These are phyloP conservation scores for Ceratobasidium sp. DNA, from an alignment of 1,284 basidiomycete species.

Conservation along the genomic window DNA sequence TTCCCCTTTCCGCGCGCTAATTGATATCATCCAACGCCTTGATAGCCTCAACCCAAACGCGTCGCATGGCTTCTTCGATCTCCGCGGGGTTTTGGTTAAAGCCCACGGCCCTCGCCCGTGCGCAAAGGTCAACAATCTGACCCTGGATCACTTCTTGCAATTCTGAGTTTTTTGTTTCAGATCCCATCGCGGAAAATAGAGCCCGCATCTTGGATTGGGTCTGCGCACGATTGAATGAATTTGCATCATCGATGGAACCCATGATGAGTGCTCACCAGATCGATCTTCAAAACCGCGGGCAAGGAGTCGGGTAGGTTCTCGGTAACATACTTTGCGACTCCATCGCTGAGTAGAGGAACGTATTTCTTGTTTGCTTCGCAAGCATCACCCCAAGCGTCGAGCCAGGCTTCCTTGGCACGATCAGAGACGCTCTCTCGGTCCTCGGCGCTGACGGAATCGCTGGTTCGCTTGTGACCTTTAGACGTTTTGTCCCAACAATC, in stretches of 20 bases:
- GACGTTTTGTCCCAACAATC: conserved; percentile 9
- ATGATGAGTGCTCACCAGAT: background rate
- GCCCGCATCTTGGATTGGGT: background rate
- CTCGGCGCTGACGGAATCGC: background rate
- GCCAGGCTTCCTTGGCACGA: conserved; percentile 27
- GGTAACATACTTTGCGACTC: conserved; percentile 12
- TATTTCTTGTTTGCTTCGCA: conserved; percentile 15
- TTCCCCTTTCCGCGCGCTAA: background rate
- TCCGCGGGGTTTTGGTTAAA: background rate
- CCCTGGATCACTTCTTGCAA: conserved; percentile 18
- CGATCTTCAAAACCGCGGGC: conserved; percentile 16
- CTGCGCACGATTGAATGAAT: background rate
- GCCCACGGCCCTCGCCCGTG: background rate
- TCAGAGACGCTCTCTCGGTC: background rate
- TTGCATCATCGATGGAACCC: background rate
- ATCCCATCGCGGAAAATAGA: background rate
- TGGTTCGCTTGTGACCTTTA: background rate
- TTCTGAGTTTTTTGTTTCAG: background rate
- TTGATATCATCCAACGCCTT: background rate
- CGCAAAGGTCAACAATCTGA: conserved; percentile 25
- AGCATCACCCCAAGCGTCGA: conserved; percentile 12
- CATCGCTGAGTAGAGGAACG: conserved; percentile 3
- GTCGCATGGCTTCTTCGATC: conserved; percentile 30
- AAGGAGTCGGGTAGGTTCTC: conserved; percentile 18
- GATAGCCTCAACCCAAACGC: conserved; percentile 22